Base-by-base conservation (phyloP, 2,329 filamentous ascomycete genomes). In the Aspergillus japonicus region DNA sequence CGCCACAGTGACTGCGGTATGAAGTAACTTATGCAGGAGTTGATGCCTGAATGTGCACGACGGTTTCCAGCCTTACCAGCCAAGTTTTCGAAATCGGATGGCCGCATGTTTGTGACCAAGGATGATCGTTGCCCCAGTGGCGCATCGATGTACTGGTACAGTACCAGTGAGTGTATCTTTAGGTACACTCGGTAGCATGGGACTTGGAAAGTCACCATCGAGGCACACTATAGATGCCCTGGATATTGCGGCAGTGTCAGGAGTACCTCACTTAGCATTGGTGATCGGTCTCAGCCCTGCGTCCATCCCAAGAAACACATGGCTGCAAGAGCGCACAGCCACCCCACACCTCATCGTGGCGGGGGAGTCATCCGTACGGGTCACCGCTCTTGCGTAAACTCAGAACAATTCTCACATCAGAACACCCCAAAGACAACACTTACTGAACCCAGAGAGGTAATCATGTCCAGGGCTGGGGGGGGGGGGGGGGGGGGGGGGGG, bases 1-100 rank as follows among this genome's bases (percentile, higher is more conserved):
- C 24, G 53, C 53, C 53, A 55, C 42, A 33, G n/a, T 44, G 53
- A 55, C 31, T 47, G 48, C 26, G 39, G 42, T 55, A 55, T 33
- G 53, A 48, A 21, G 53, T 55, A 33, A 44, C 39, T 44, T 44
- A 44, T 44, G 39, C 39, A 19, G 39, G 16, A 44, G 39, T 44
- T n/a, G 39, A 44, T 44, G 39, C 39, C 39, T 44, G 39, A 44
- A n/a, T 44, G 6, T 8, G 39, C 11, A 12, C 33, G 11, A 35
- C 33, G 12, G 33, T 12, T 35, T 5, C 33, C 33, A 35, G 33
- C 4, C 33, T 35, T 35, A 35, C 33, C 33, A 35, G 33, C 14
- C 33, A 10, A 35, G 33, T 44, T 7, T 44, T 44, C 39, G 6
- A 16, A 44, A n/a, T 44, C 39, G 39, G 39, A 44, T 44, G 39